Conservation (phyloP, 106 monocot genomes). For the Chionographis japonica region DNA sequence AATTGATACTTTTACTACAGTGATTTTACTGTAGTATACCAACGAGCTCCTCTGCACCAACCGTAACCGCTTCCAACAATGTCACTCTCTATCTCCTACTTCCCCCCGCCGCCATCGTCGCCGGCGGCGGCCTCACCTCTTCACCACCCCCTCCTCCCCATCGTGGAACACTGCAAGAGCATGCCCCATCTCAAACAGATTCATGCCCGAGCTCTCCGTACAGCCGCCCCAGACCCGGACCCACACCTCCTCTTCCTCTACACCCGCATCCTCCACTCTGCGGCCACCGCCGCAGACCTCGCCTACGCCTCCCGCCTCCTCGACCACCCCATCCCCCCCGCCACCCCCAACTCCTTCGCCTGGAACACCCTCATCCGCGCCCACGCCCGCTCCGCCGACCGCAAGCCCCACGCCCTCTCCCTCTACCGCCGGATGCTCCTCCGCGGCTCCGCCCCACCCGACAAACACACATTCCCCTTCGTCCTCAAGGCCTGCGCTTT, state of each 20-base stretch:
- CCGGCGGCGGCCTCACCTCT: neutral
- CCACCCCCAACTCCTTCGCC: conserved; percentile 26
- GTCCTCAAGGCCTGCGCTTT: conserved; percentile 41
- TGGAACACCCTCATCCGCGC: conserved; percentile 48
- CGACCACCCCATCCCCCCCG: neutral
- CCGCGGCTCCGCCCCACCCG: conserved; percentile 8
- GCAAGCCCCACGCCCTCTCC: conserved; percentile 16
- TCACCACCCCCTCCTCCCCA: conserved; percentile 9
- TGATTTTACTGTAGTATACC: too few species aligned
- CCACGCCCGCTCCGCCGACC: conserved; percentile 6
- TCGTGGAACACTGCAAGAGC: conserved; percentile 4
- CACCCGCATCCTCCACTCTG: conserved; percentile 22
- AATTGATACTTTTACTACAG: too few species aligned
- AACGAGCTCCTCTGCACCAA: too few species aligned
- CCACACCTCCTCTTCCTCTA: conserved; percentile 15
- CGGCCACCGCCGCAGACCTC: neutral
- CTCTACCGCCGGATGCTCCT: conserved; percentile 36
- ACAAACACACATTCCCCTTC: conserved; percentile 47
- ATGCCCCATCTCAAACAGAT: conserved; percentile 26
- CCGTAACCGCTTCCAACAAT: neutral
- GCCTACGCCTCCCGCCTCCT: conserved; percentile 8
- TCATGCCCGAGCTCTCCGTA: conserved; percentile 19
- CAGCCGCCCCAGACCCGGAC: neutral
- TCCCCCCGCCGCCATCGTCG: neutral
- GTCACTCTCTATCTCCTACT: neutral